Percentiles rank a stretch among this genome's conserved stretches.
Conservation (phyloP, 176 grass and related monocot genomes). For the Ampelocalamus luodianensis region DNA sequence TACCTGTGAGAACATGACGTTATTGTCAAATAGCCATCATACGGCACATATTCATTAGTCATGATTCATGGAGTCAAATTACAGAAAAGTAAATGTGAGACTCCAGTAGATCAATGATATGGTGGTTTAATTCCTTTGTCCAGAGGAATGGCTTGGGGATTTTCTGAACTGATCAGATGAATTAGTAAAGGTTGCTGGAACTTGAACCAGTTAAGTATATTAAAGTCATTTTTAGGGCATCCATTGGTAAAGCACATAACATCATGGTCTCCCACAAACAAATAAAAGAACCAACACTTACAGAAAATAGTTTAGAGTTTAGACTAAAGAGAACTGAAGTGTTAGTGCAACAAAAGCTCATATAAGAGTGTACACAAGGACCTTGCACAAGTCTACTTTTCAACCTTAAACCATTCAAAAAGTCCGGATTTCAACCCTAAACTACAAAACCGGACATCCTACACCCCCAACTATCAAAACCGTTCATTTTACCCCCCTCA, state of each 20-base stretch:
- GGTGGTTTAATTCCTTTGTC: constrained; percentile 1
- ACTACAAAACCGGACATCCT: no score
- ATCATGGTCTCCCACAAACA: background rate
- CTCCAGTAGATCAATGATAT: background rate
- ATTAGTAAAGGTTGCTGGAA: background rate
- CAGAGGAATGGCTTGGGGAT: background rate
- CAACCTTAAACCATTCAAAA: no score
- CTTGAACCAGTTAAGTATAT: constrained; percentile 10
- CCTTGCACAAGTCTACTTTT: no score
- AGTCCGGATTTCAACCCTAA: no score
- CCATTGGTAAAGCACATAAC: background rate
- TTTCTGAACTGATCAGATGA: constrained; percentile 26
- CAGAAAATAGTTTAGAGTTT: background rate
- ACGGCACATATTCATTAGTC: background rate
- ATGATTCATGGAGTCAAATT: constrained; percentile 1
- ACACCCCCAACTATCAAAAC: no score
- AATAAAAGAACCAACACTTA: constrained; percentile 1
- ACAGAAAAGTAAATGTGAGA: background rate
- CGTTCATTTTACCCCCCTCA: no score
- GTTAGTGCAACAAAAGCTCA: constrained; percentile 2
- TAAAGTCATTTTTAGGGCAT: constrained; percentile 3
- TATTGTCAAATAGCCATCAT: constrained; percentile 1
- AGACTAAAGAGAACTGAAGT: background rate
- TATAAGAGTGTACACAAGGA: background rate
- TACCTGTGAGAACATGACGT: constrained; percentile 60